Evolutionary conservation across 768 basidiomycete species (phyloP), one percentile per base, ranked within the genome.

Genomic region (Psilocybe cyanescens): DNA sequence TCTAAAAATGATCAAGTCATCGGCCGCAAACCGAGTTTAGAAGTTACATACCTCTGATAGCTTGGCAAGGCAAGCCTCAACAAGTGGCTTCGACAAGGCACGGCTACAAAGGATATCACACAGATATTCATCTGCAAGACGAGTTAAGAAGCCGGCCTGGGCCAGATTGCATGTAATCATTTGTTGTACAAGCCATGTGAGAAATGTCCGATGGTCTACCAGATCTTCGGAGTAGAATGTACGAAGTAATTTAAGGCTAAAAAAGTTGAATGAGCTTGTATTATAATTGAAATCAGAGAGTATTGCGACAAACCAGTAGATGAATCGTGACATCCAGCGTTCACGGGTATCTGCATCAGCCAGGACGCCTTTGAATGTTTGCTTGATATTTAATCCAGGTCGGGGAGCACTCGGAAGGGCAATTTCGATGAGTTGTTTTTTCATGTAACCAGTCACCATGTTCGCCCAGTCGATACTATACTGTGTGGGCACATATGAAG

Each of bases 381-480:
- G 88, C 67, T 93, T 94, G 69, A 94, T 91, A 65, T 91, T 92
- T 54, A 92, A 72, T 7, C 88, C 89, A 9, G 83, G 84, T 39
- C 92, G 83, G 14, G 91, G 90, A 29, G 91, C 87, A 68, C 86
- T 91, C 2, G 94, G 93, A 29, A 95, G 78, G 9, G 85, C 85
- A 58, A 95, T 94, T 29, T 93, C 91, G 4, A 79, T 79, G 8
- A 95, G 77, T 66, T 92, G 92, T 68, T 94, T 94, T 78, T 90
- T 92, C 75, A 95, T 77, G 68, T 94, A 91, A 54, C 86, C 81
- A 0, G 90, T 92, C 33, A 95, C 84, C 7, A 92, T 83, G 67
- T 86, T 90, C 2, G 94, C 88, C 91, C 92, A 94, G 59, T 95
- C 92, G 14, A 90, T 74, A 63, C 92, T 93, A 70, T 95, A 94